phyloP scores from a whole-genome alignment of 139 green algal genomes.

The Choricystis sp. region DNA sequence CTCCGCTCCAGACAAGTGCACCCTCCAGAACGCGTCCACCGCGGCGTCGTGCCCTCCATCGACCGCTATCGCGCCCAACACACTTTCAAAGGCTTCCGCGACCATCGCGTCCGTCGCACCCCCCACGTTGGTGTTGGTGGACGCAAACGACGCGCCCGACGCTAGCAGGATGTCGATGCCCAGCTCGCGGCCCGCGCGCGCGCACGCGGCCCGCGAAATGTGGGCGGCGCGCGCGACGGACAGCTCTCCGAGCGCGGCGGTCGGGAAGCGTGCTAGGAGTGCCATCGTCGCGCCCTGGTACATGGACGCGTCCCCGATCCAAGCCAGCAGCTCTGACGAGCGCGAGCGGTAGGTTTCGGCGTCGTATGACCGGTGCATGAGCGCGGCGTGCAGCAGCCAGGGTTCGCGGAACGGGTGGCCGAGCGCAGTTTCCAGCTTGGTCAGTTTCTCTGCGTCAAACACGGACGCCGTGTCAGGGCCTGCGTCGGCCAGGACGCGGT shows the following conservation, averaged over 20 bases:
- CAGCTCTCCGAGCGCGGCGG: constrained; percentile 2
- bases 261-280: neutral
- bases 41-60: too few relatives aligned
- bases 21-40: too few relatives aligned
- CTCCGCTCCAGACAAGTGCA: too few relatives aligned
- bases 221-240: neutral
- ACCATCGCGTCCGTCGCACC: too few relatives aligned
- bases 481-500: too few relatives aligned
- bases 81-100: constrained; percentile 3
- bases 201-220: neutral
- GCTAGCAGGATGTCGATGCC: neutral
- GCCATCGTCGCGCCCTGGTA: neutral
- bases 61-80: neutral
- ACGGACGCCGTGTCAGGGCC: too few relatives aligned
- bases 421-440: too few relatives aligned
- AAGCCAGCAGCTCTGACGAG: neutral
- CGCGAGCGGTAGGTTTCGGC: neutral
- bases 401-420: neutral
- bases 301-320: neutral
- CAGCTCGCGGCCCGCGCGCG: neutral
- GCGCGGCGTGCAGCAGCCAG: neutral
- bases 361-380: neutral
- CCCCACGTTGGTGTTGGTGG: too few relatives aligned
- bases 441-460: too few relatives aligned
- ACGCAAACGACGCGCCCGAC: neutral